A percentile compares a stretch with the other conserved stretches of the same genome.
Conservation (phyloP, 805 yeast genomes). For the Barnettozyma siamensis region DNA sequence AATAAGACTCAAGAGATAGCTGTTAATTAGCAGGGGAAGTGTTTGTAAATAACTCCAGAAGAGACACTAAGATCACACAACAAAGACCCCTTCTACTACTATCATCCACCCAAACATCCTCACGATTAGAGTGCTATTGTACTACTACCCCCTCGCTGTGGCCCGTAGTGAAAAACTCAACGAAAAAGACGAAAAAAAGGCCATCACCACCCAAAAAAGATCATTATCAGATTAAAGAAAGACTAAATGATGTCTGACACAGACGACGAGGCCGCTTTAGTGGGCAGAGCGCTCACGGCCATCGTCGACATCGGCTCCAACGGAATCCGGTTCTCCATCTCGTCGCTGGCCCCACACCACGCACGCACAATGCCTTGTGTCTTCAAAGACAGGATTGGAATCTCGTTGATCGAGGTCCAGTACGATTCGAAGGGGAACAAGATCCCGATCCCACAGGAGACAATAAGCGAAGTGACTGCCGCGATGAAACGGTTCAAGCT, state of each 20-base stretch:
- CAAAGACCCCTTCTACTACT: too few species aligned
- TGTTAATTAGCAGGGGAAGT: too few species aligned
- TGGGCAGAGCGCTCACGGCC: slow-evolving; percentile 53
- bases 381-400: slow-evolving; percentile 67
- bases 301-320: slow-evolving; percentile 76
- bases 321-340: slow-evolving; percentile 67
- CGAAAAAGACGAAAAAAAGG: too few species aligned
- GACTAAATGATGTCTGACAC: slow-evolving; percentile 16
- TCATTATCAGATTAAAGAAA: too few species aligned
- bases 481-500: slow-evolving; percentile 63
- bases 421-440: slow-evolving; percentile 34
- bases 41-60: too few species aligned
- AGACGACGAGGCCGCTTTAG: slow-evolving; percentile 40
- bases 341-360: slow-evolving; percentile 62
- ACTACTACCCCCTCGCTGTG: too few species aligned
- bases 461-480: slow-evolving; percentile 51
- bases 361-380: slow-evolving; percentile 76
- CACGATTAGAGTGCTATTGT: too few species aligned
- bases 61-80: too few species aligned
- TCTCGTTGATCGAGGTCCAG: slow-evolving; percentile 62
- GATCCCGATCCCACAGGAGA: slow-evolving; percentile 51
- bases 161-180: too few species aligned
- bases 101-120: too few species aligned
- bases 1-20: too few species aligned
- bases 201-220: too few species aligned